These are phyloP conservation scores for Exophiala sp. DNA, from an alignment of 2,329 filamentous ascomycete species.

Conservation along the genomic window DNA sequence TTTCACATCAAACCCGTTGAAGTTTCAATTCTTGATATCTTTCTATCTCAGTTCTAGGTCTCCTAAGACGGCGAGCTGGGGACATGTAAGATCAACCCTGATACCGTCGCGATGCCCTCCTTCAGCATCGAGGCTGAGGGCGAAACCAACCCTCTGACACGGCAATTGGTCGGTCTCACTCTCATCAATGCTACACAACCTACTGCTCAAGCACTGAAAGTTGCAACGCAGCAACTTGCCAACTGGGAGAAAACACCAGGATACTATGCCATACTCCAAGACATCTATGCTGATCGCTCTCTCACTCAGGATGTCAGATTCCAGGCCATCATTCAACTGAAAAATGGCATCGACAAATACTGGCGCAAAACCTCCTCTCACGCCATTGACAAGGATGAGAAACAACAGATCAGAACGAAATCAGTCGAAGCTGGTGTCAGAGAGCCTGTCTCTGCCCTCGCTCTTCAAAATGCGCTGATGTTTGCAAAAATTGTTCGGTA, in stretches of 20 bases:
- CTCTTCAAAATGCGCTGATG: conserved; percentile 82
- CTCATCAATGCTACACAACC: conserved; percentile 60
- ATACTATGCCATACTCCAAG: conserved; percentile 69
- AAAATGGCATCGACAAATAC: conserved; percentile 93
- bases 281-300: conserved; percentile 75
- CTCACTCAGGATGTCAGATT: conserved; percentile 77
- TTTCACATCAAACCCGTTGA: background rate
- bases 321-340: conserved; percentile 87
- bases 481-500: conserved; percentile 83
- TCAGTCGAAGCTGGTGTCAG: conserved; percentile 73
- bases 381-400: conserved; percentile 66
- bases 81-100: no score
- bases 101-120: conserved; percentile 22
- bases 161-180: conserved; percentile 61
- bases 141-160: conserved; percentile 69
- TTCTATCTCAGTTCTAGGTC: background rate
- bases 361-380: conserved; percentile 80
- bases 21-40: background rate
- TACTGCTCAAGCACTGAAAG: conserved; percentile 48
- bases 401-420: conserved; percentile 68
- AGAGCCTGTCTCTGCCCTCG: conserved; percentile 71
- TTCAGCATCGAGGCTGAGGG: conserved; percentile 44
- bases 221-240: conserved; percentile 64
- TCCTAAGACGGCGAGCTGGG: no score
- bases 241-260: conserved; percentile 66